Percentiles rank a stretch among this genome's conserved stretches.
phyloP scores from a whole-genome alignment of 1,139 yeast genomes.

The Arxiozyma slooffiae region DNA sequence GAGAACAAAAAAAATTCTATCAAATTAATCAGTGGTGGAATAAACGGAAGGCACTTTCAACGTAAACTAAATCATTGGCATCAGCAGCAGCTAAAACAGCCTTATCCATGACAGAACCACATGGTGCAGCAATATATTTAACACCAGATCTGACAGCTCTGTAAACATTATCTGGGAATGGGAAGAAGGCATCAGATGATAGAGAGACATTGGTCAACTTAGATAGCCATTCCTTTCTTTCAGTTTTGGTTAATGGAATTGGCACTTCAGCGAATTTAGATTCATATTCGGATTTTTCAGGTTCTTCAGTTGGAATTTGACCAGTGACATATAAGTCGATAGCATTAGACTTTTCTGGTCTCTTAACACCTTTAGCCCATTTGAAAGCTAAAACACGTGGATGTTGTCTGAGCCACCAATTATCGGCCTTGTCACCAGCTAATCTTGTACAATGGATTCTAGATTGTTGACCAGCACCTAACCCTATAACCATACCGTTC shows the following conservation, averaged over 20 bases:
- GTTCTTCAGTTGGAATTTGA: constrained; percentile 85
- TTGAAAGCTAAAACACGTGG: constrained; percentile 85
- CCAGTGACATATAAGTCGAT: constrained; percentile 86
- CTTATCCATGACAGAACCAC: constrained; percentile 96
- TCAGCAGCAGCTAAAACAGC: constrained; percentile 95
- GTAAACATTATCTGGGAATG: constrained; percentile 98
- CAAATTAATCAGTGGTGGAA: constrained; percentile 68
- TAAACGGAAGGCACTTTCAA: constrained; percentile 90
- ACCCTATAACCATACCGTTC: constrained; percentile 97
- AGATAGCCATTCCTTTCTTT: constrained; percentile 77
- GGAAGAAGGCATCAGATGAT: constrained; percentile 98
- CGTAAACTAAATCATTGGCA: constrained; percentile 74
- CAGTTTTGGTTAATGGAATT: constrained; percentile 67
- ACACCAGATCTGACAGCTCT: constrained; percentile 96
- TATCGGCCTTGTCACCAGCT: constrained; percentile 98
- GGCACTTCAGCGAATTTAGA: constrained; percentile 80
- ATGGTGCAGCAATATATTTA: constrained; percentile 89
- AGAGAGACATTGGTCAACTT: constrained; percentile 77
- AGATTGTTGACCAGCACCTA: constrained; percentile 99
- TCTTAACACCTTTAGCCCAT: constrained; percentile 97
- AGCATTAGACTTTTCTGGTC: constrained; percentile 97
- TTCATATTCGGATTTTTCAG: constrained; percentile 88
- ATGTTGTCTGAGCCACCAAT: constrained; percentile 99
- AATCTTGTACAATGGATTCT: constrained; percentile 97
- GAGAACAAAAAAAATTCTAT: background rate